These are phyloP conservation scores for Catharanthus roseus DNA, from an alignment of 257 asterid genomes.

Conservation along the genomic window DNA sequence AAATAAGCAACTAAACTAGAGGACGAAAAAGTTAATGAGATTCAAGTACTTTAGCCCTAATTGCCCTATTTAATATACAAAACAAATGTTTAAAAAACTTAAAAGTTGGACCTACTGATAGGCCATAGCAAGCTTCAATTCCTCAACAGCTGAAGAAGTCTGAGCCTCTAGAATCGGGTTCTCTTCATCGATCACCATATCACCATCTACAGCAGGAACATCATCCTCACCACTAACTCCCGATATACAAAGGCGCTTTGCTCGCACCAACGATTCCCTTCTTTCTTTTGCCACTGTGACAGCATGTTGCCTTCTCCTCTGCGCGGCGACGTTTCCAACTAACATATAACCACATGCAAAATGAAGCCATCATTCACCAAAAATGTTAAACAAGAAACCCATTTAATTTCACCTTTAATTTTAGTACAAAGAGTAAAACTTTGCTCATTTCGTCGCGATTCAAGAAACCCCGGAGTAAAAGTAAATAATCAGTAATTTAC, in stretches of 20 bases:
- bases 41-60: background rate
- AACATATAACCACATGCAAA: conserved; percentile 17
- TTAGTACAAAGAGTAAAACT: background rate
- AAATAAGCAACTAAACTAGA: background rate
- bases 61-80: background rate
- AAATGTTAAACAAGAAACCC: background rate
- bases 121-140: conserved; percentile 51
- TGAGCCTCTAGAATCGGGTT: conserved; percentile 66
- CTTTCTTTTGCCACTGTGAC: conserved; percentile 79
- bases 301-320: conserved; percentile 76
- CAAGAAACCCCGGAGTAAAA: background rate
- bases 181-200: conserved; percentile 70
- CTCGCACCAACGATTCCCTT: conserved; percentile 81
- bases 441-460: too few relatives aligned
- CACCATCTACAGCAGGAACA: conserved; percentile 36
- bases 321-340: conserved; percentile 83
- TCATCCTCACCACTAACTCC: conserved; percentile 49
- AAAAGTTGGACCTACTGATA: conserved; percentile 57
- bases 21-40: background rate
- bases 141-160: conserved; percentile 62
- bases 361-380: background rate
- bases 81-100: background rate
- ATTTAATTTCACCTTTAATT: background rate
- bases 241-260: conserved; percentile 79
- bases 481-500: background rate